Conservation (phyloP, 2,329 filamentous ascomycete genomes). For the Thyridium curvatum region DNA sequence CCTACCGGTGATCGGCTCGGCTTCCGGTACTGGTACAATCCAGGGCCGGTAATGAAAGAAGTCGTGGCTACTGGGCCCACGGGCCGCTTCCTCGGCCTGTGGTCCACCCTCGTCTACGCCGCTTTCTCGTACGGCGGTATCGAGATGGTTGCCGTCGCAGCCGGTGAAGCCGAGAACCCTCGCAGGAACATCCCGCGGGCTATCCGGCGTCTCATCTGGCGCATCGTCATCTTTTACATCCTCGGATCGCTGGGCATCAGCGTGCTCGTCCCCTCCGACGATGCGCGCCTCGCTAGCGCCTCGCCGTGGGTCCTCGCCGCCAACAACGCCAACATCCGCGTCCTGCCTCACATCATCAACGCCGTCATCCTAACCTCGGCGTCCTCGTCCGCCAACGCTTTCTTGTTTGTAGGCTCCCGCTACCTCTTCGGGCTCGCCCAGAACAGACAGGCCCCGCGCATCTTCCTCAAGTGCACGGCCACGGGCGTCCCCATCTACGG, state of each 20-base stretch:
- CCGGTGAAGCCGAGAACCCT: conserved; percentile 61
- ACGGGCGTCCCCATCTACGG: conserved; percentile 54
- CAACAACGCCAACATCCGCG: conserved; percentile 55
- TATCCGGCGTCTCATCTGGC: conserved; percentile 53
- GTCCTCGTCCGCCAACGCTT: conserved; percentile 56
- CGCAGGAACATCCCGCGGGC: conserved; percentile 59
- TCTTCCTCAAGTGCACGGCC: conserved; percentile 54
- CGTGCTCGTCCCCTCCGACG: conserved; percentile 59
- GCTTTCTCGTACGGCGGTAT: too few relatives aligned
- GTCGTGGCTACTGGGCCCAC: too few relatives aligned
- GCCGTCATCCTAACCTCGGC: conserved; percentile 53
- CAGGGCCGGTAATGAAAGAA: too few relatives aligned
- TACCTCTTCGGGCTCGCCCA: conserved; percentile 64
- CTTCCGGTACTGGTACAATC: conserved; percentile 25
- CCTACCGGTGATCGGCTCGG: conserved; percentile 27
- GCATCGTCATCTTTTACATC: conserved; percentile 58
- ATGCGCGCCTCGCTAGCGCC: conserved; percentile 47
- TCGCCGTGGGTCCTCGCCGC: conserved; percentile 64
- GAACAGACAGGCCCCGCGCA: conserved; percentile 56
- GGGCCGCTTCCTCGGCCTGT: too few relatives aligned
- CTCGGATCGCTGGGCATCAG: conserved; percentile 56
- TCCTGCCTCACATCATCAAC: conserved; percentile 58
- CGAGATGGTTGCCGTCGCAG: conserved; percentile 54
- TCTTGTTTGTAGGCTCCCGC: conserved; percentile 63
- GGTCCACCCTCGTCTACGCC: too few relatives aligned